Evolutionary conservation across 2,329 filamentous ascomycete genomes (phyloP), one percentile per base, ranked within the genome.

Genomic region (Plectosphaerella cucumerina): DNA sequence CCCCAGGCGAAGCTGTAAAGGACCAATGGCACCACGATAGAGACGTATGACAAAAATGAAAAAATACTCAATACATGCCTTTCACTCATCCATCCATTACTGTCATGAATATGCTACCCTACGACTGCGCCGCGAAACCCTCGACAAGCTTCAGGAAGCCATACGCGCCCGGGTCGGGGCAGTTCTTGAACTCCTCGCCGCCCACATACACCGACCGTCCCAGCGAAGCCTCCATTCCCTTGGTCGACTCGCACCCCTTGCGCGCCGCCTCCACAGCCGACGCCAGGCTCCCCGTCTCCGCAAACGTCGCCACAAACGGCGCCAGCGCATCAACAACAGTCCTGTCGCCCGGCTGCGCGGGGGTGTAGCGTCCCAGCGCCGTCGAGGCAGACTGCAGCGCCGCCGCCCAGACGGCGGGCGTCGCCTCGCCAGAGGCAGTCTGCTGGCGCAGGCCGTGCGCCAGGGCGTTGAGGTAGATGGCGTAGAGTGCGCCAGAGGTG

Each of bases 151-250:
- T 79, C 44, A 79, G 79, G 49, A 91, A 51, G 1, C 69, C 70
- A 59, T 68, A 66, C 6, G 86, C 86, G 23, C 86, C 85, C 3
- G 87, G 87, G 70, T 90, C 87, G 17, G 87, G 86, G n/a, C 89
- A 78, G 59, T 86, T 73, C 68, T 76, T 81, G 74, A 75, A 88
- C 35, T 83, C 85, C 70, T 73, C 79, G 54, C 83, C 80, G 35
- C 84, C 86, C 48, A 90, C 83, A 65, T 91, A 90, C 6, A 90
- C 86, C 3, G 84, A 80, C 48, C 87, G 73, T n/a, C 87, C 87
- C 42, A 91, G 67, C 60, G 80, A 86, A 39, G 87, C 85, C 63
- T 84, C 83, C 86, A 90, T 89, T 21, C 79, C 81, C 68, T 85
- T 89, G 21, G 87, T 91, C 6, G 78, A 76, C 58, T 86, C 82